phyloP scores from a whole-genome alignment of 2,329 filamentous ascomycete species.

The Graphilbum ipis-grandicollis region DNA sequence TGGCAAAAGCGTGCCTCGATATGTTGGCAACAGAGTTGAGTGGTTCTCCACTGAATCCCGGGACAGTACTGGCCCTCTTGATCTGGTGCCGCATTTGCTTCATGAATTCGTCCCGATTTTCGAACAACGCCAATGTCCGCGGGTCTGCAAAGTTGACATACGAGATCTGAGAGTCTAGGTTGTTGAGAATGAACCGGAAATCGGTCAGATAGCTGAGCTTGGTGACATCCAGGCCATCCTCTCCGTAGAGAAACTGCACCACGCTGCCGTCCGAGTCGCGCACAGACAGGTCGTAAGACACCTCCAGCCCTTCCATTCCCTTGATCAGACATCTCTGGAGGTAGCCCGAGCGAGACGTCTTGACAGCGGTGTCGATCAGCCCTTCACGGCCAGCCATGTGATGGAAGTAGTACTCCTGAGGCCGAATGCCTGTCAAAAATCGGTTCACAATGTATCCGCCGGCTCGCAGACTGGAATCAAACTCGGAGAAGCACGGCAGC shows the following conservation, averaged over 20 bases:
- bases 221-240: slow-evolving; percentile 85
- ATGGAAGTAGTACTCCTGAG: slow-evolving; percentile 98
- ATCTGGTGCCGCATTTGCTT: slow-evolving; percentile 69
- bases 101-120: slow-evolving; percentile 42
- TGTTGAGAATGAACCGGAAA: slow-evolving; percentile 79
- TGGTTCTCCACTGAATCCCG: slow-evolving; percentile 51
- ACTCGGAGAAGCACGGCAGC: slow-evolving; percentile 82
- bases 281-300: slow-evolving; percentile 87
- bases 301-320: slow-evolving; percentile 87
- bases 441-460: slow-evolving; percentile 89
- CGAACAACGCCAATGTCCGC: slow-evolving; percentile 26
- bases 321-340: slow-evolving; percentile 95
- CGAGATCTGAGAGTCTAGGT: slow-evolving; percentile 63
- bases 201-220: slow-evolving; percentile 85
- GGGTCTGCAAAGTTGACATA: slow-evolving; percentile 49
- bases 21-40: slow-evolving; percentile 58
- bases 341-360: slow-evolving; percentile 93
- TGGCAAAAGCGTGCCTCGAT: slow-evolving; percentile 63
- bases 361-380: slow-evolving; percentile 96
- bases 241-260: slow-evolving; percentile 90
- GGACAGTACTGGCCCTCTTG: slow-evolving; percentile 47
- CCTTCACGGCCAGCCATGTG: slow-evolving; percentile 98
- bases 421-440: slow-evolving; percentile 93
- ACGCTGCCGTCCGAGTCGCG: slow-evolving; percentile 86
- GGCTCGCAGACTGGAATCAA: slow-evolving; percentile 74